Evolutionary conservation across 139 green algal species (phyloP).

Genomic region (Closterium sp.): DNA sequence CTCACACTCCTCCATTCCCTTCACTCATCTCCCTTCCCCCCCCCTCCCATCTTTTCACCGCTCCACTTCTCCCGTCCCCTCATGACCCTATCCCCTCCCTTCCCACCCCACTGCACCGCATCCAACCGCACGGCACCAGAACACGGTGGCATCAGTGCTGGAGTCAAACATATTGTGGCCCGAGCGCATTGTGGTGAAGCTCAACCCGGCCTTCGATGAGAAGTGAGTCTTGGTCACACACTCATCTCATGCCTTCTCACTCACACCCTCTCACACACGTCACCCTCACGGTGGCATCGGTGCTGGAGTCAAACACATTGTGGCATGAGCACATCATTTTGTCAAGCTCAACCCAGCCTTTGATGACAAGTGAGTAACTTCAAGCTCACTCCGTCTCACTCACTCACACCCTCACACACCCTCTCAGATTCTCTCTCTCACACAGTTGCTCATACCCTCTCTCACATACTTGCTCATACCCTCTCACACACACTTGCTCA

Average conservation of each 20-base stretch:
- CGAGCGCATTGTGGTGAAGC: conserved; percentile 42
- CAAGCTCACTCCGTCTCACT: no score
- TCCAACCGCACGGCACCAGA: neutral
- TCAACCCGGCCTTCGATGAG: conserved; percentile 18
- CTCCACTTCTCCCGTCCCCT: neutral
- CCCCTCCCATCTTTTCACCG: neutral
- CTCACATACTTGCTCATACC: no score
- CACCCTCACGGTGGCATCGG: no score
- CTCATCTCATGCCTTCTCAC: no score
- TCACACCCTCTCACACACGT: no score
- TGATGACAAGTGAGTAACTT: neutral
- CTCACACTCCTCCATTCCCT: neutral
- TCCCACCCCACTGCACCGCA: neutral
- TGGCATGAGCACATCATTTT: conserved; percentile 49
- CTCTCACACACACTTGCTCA: no score
- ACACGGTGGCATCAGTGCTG: conserved; percentile 20
- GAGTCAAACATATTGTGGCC: conserved; percentile 40
- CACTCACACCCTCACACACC: no score
- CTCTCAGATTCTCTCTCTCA: no score
- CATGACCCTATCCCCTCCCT: neutral
- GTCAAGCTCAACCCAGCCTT: conserved; percentile 26
- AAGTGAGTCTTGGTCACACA: neutral
- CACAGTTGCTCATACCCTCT: no score
- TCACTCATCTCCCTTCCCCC: neutral
- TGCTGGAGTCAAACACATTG: conserved; percentile 21